Percentiles rank a stretch among this genome's conserved stretches.
phyloP scores from a whole-genome alignment of 78 protist genomes.

The Dictyostelium purpureum region DNA sequence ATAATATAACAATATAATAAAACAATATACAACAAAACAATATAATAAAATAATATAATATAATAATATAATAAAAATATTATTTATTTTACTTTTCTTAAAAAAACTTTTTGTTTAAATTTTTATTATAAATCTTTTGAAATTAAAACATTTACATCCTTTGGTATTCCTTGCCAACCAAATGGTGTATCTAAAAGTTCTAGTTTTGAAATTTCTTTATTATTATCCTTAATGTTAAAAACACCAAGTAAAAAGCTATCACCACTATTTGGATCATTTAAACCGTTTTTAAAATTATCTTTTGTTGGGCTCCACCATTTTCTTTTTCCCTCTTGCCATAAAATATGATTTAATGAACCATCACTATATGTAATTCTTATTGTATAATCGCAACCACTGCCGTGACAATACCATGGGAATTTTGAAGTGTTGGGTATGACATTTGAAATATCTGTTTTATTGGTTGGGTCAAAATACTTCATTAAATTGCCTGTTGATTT shows the following conservation, averaged over 20 bases:
- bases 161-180: constrained; percentile 10
- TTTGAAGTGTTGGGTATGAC: not conserved
- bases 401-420: constrained; percentile 17
- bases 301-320: not conserved
- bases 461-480: not conserved
- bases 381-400: constrained; percentile 57
- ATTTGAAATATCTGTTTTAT: not conserved
- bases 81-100: no score
- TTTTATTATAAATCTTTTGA: not conserved
- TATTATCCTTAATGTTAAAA: constrained; percentile 2
- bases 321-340: constrained; percentile 11
- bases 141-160: not conserved
- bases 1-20: no score
- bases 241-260: not conserved
- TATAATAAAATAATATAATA: no score
- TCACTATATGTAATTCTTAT: constrained; percentile 1
- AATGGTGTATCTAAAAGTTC: constrained; percentile 18
- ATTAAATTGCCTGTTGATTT: not conserved
- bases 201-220: not conserved
- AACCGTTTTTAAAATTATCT: not conserved
- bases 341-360: not conserved
- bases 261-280: not conserved
- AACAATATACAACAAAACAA: no score
- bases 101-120: not conserved
- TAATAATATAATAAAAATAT: no score